Conservation (phyloP, 2,329 filamentous ascomycete genomes). For the Verticillium isaacii region DNA sequence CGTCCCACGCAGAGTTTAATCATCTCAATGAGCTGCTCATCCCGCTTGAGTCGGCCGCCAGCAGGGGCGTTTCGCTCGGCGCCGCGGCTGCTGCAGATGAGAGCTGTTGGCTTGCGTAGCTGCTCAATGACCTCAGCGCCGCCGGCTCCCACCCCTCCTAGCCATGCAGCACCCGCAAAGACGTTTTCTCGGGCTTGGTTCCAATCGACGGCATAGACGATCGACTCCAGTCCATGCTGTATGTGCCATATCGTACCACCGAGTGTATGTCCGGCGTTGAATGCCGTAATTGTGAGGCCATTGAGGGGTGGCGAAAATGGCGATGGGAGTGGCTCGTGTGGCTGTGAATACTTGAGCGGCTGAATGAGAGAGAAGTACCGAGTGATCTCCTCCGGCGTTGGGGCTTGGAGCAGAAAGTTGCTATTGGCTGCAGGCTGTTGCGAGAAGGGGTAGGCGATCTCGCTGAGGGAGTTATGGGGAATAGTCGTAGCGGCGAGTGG, state of each 20-base stretch:
- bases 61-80: slow-evolving; percentile 65
- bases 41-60: slow-evolving; percentile 73
- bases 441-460: slow-evolving; percentile 49
- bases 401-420: slow-evolving; percentile 62
- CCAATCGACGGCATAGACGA: slow-evolving; percentile 98
- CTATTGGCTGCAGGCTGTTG: slow-evolving; percentile 43
- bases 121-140: slow-evolving; percentile 92
- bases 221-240: slow-evolving; percentile 91
- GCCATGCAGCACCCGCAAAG: slow-evolving; percentile 87
- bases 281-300: slow-evolving; percentile 90
- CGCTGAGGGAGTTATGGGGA: slow-evolving; percentile 65
- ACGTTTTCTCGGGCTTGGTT: slow-evolving; percentile 97
- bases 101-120: slow-evolving; percentile 83
- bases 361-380: slow-evolving; percentile 88
- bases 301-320: slow-evolving; percentile 86
- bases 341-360: slow-evolving; percentile 93
- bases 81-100: slow-evolving; percentile 87
- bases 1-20: slow-evolving; percentile 73
- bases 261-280: slow-evolving; percentile 92
- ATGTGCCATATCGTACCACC: slow-evolving; percentile 99
- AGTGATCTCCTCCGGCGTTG: slow-evolving; percentile 83
- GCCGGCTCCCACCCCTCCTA: slow-evolving; percentile 74
- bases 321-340: slow-evolving; percentile 82
- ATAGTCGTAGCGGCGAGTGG: slow-evolving; percentile 84
- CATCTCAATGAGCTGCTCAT: slow-evolving; percentile 79